Conservation (phyloP, 371 early-diverging fungal species). For the Apophysomyces variabilis region DNA sequence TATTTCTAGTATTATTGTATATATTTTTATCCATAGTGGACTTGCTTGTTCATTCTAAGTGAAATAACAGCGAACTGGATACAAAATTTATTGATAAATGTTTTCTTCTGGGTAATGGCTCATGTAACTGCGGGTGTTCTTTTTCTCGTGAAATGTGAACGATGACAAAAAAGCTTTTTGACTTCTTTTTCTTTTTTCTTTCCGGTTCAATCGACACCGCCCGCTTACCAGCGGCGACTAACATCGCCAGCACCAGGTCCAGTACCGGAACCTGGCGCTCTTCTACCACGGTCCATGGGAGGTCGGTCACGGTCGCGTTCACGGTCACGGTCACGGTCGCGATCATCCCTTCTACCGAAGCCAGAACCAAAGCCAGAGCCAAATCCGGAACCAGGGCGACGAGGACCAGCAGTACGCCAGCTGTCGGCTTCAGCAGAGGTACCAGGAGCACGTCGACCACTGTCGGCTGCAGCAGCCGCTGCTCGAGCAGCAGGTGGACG, state of each 20-base stretch:
- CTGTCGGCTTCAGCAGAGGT: slow-evolving; percentile 15
- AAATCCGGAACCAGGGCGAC: slow-evolving; percentile 1
- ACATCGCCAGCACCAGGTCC: background rate
- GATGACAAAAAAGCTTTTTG: background rate
- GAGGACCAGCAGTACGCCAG: slow-evolving; percentile 18
- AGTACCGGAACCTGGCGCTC: background rate
- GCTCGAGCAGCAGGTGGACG: background rate
- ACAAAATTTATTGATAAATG: background rate
- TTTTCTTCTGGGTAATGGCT: slow-evolving; percentile 3
- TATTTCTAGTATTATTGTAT: slow-evolving; percentile 23
- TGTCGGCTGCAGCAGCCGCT: slow-evolving; percentile 1
- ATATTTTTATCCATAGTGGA: too few species aligned
- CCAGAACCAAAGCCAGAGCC: background rate
- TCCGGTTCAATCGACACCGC: background rate
- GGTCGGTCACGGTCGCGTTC: slow-evolving; percentile 5
- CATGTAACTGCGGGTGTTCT: background rate
- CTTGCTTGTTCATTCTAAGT: too few species aligned
- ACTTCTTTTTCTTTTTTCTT: background rate
- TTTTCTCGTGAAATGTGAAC: background rate
- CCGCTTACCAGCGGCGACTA: slow-evolving; percentile 2
- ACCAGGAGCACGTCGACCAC: background rate
- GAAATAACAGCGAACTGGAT: too few species aligned
- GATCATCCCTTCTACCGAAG: background rate
- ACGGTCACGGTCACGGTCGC: slow-evolving; percentile 1
- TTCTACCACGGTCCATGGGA: slow-evolving; percentile 1